Percentiles rank a stretch among this genome's conserved stretches.
These are phyloP conservation scores for Mycena alexandri DNA, from an alignment of 768 basidiomycete species.

Conservation along the genomic window DNA sequence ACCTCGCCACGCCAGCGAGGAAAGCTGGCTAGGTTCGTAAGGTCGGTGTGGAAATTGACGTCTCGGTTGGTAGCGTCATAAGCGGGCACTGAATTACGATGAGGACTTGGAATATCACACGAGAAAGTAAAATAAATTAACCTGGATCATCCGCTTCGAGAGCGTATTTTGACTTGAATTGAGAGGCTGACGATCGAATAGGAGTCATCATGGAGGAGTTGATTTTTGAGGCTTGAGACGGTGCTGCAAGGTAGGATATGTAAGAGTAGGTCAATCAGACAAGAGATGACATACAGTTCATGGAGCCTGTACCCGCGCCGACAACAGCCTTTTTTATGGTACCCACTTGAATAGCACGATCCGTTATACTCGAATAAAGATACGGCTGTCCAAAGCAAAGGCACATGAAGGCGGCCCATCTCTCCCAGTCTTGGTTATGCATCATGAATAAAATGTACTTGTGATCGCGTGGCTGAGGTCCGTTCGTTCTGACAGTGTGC, in stretches of 20 bases:
- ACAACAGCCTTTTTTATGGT: too few relatives aligned
- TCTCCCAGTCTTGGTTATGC: conserved; percentile 11
- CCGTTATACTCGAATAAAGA: not conserved
- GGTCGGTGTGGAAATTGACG: not conserved
- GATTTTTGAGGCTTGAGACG: too few relatives aligned
- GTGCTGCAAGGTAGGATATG: too few relatives aligned
- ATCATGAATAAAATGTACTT: not conserved
- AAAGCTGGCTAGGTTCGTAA: not conserved
- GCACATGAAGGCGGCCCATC: conserved; percentile 5
- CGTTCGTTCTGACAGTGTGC: not conserved
- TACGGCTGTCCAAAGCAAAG: not conserved
- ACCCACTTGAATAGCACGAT: not conserved
- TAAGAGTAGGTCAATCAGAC: too few relatives aligned
- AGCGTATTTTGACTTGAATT: not conserved
- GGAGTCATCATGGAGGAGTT: too few relatives aligned
- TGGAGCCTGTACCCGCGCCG: too few relatives aligned
- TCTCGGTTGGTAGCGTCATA: not conserved
- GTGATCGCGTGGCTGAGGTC: not conserved
- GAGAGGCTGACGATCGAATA: too few relatives aligned
- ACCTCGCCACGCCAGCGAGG: not conserved
- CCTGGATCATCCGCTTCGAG: not conserved
- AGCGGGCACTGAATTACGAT: not conserved
- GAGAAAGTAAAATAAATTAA: not conserved
- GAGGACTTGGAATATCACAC: not conserved
- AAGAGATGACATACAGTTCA: too few relatives aligned